Conservation (phyloP, 1,139 yeast genomes). For the Candida pseudoviswanathii region DNA sequence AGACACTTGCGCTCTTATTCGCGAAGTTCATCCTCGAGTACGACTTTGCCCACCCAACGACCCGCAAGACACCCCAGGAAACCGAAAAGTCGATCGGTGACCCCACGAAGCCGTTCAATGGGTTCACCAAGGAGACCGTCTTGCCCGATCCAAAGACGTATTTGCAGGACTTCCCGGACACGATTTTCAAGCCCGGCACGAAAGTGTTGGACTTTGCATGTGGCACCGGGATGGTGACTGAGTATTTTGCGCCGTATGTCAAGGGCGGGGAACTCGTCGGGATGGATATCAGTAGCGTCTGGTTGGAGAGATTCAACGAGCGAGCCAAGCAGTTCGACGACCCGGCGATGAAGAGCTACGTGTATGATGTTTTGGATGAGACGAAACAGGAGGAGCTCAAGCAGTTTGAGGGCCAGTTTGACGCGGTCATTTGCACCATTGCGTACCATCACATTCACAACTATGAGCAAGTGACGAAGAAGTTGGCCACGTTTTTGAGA, state of each 20-base stretch:
- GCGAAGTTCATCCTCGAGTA: slow-evolving; percentile 25
- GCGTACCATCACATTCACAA: slow-evolving; percentile 45
- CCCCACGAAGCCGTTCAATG: slow-evolving; percentile 16
- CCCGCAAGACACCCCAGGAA: slow-evolving; percentile 18
- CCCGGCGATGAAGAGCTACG: slow-evolving; percentile 18
- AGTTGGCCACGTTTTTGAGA: slow-evolving; percentile 33
- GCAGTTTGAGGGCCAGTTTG: slow-evolving; percentile 27
- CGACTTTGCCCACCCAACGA: slow-evolving; percentile 17
- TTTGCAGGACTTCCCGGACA: slow-evolving; percentile 14
- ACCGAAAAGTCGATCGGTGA: slow-evolving; percentile 21
- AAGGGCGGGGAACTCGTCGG: slow-evolving; percentile 30
- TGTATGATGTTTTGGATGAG: slow-evolving; percentile 34
- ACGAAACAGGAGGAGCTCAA: slow-evolving; percentile 18
- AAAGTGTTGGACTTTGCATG: slow-evolving; percentile 46
- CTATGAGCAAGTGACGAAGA: slow-evolving; percentile 31
- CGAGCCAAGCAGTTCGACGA: slow-evolving; percentile 14
- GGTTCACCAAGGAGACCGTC: slow-evolving; percentile 15
- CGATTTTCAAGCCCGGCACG: slow-evolving; percentile 29
- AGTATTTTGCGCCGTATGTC: slow-evolving; percentile 32
- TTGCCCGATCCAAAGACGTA: slow-evolving; percentile 19
- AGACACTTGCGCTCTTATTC: slow-evolving; percentile 21
- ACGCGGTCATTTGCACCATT: slow-evolving; percentile 38
- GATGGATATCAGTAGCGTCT: slow-evolving; percentile 36
- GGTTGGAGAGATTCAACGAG: slow-evolving; percentile 27
- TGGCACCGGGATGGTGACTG: slow-evolving; percentile 44